Conservation (phyloP, 306 rosid species). For the Ziziphus jujuba region DNA sequence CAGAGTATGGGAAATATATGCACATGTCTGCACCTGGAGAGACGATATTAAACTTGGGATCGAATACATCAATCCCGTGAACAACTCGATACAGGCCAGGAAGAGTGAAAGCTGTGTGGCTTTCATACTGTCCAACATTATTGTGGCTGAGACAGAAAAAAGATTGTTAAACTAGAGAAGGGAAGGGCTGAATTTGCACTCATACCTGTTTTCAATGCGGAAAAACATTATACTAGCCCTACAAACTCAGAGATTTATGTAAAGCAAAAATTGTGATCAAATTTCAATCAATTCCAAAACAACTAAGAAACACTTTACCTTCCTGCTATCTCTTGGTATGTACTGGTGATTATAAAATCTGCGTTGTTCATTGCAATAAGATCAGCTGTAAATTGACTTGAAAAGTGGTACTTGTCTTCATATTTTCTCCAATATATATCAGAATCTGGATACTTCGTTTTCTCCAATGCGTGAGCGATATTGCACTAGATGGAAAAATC, state of each 20-base stretch:
- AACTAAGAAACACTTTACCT: conserved; percentile 45
- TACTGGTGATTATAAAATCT: conserved; percentile 94
- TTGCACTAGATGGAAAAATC: conserved; percentile 50
- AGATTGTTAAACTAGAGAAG: background rate
- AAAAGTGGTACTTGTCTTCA: conserved; percentile 87
- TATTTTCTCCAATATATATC: conserved; percentile 81
- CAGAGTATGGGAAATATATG: conserved; percentile 84
- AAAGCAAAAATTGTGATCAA: background rate
- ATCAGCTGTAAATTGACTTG: conserved; percentile 94
- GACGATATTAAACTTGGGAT: conserved; percentile 95
- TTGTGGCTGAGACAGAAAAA: conserved; percentile 19
- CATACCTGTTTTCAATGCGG: background rate
- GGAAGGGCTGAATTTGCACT: background rate
- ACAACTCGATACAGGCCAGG: conserved; percentile 92
- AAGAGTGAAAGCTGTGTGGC: conserved; percentile 85
- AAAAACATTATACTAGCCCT: background rate
- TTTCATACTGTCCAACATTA: conserved; percentile 93
- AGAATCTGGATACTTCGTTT: conserved; percentile 92
- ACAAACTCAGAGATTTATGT: background rate
- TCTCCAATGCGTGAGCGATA: conserved; percentile 91
- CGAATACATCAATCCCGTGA: conserved; percentile 93
- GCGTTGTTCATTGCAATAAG: conserved; percentile 89
- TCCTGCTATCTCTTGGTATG: conserved; percentile 98
- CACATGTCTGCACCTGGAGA: conserved; percentile 95
- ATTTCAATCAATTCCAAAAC: background rate